Percentiles rank a stretch among this genome's conserved stretches.
These are phyloP conservation scores for Mycosphaerelloides madeirae DNA, from an alignment of 2,329 filamentous ascomycete genomes.

Conservation along the genomic window DNA sequence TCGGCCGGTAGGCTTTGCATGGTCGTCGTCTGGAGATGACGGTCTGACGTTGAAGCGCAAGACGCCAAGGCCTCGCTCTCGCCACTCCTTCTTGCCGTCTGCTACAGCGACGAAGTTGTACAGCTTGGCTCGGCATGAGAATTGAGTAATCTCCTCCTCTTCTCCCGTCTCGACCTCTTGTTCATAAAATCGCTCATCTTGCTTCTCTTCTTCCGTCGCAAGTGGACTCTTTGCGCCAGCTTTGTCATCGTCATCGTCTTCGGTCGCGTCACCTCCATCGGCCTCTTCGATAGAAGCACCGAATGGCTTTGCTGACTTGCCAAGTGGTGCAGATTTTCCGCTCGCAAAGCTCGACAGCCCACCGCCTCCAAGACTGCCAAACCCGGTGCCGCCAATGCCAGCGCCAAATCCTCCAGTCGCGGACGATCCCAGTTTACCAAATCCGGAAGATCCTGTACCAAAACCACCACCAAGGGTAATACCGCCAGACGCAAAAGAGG, in stretches of 20 bases:
- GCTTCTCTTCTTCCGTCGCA: constrained; percentile 57
- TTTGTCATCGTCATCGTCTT: constrained; percentile 42
- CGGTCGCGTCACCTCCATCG: constrained; percentile 48
- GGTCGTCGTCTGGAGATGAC: constrained; percentile 46
- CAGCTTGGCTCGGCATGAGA: constrained; percentile 75
- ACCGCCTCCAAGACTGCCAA: constrained; percentile 39
- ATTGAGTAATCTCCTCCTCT: constrained; percentile 70
- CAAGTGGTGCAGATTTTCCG: constrained; percentile 44
- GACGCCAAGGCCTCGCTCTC: constrained; percentile 79
- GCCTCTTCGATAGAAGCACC: constrained; percentile 62
- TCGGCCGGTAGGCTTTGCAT: constrained; percentile 55
- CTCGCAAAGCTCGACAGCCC: constrained; percentile 64
- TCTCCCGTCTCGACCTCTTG: constrained; percentile 84
- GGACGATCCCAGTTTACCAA: constrained; percentile 27
- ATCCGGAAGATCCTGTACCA: constrained; percentile 29
- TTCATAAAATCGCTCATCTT: constrained; percentile 51
- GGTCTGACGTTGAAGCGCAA: constrained; percentile 73
- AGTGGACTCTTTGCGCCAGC: constrained; percentile 40
- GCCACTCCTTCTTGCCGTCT: constrained; percentile 62
- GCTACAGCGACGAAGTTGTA: constrained; percentile 68
- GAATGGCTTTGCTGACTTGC: constrained; percentile 62
- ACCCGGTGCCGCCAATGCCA: constrained; percentile 23
- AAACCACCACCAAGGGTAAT: constrained; percentile 25
- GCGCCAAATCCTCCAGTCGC: constrained; percentile 22
- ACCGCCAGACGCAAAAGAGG: constrained; percentile 26